Base-by-base conservation (phyloP, 2,329 filamentous ascomycete species). In the Capronia coronata region DNA sequence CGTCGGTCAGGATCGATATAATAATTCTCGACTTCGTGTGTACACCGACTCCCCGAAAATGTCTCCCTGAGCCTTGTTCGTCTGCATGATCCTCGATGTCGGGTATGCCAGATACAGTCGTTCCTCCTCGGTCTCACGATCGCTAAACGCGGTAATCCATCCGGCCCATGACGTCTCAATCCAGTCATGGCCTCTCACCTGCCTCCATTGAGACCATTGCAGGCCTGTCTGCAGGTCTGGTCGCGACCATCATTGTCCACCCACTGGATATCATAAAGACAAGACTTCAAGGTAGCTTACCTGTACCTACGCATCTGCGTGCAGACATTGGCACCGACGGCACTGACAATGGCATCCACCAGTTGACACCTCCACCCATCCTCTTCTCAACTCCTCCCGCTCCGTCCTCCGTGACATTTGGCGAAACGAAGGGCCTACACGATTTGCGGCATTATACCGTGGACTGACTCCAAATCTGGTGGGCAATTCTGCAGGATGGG, bases 261-360 rank as follows among this genome's bases (percentile, higher is more conserved):
- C 93, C 93, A 25, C 80, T 98, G 52, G 93, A 98, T 71, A 83
- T 98, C 57, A 83, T 97, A 66, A 98, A 98, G 76, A 97, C 91
- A 54, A 85, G 93, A 57, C 82, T 98, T 65, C 93, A 98, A 72
- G 83, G 87, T 89, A 72, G 51, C 72, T 64, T 32, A 39, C 21
- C 6, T 11, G 10, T 6, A 4, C 35, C 7, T 6, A 11, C 13
- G 19, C 11, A 6, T 35, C 13, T n/a, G 6, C 32, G 6, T 18
- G 6, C 18, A 39, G 40, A 7, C n/a, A 21, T 2, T 48, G 32
- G 42, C 39, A 14, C 35, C 22, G 35, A 25, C 34, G 14, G 4
- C 18, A 27, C 38, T 49, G 18, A 48, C 27, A 54, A 37, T 48
- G 63, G 68, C 48, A 65, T 80, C 65, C 38, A 73, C 70, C 55